A percentile compares a stretch with the other conserved stretches of the same genome.
phyloP scores from a whole-genome alignment of 1,139 yeast genomes.

The Magnusiomyces ingens region DNA sequence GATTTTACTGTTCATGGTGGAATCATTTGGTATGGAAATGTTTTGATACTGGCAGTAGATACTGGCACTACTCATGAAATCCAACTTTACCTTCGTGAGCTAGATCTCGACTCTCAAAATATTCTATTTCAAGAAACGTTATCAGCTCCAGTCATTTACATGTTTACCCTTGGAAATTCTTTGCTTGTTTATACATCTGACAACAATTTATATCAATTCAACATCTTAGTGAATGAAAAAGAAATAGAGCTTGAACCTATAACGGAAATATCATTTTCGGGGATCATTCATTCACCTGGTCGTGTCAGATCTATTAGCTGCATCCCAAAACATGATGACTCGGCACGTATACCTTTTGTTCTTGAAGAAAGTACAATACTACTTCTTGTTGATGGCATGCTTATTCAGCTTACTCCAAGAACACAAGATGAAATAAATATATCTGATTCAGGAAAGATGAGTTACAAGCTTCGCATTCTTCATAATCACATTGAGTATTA shows the following conservation, averaged over 20 bases:
- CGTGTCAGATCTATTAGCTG: slow-evolving; percentile 31
- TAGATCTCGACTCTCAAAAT: slow-evolving; percentile 29
- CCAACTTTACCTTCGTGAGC: slow-evolving; percentile 34
- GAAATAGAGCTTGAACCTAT: slow-evolving; percentile 25
- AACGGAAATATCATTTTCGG: slow-evolving; percentile 29
- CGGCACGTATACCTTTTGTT: slow-evolving; percentile 7
- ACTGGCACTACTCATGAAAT: slow-evolving; percentile 29
- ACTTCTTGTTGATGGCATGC: slow-evolving; percentile 33
- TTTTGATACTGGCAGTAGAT: slow-evolving; percentile 34
- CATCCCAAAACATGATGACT: slow-evolving; percentile 14
- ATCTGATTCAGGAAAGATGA: slow-evolving; percentile 10
- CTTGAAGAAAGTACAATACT: slow-evolving; percentile 23
- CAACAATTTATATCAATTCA: slow-evolving; percentile 29
- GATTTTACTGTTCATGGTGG: slow-evolving; percentile 39
- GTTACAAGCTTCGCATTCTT: slow-evolving; percentile 22
- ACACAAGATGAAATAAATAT: slow-evolving; percentile 7
- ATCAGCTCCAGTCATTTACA: slow-evolving; percentile 27
- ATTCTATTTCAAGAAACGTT: slow-evolving; percentile 24
- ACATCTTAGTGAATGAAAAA: slow-evolving; percentile 15
- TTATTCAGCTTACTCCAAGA: slow-evolving; percentile 23
- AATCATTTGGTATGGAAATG: slow-evolving; percentile 38
- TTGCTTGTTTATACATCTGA: slow-evolving; percentile 32
- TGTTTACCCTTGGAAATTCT: slow-evolving; percentile 27
- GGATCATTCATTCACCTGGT: slow-evolving; percentile 33
- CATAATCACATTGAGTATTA: slow-evolving; percentile 28